phyloP scores from a whole-genome alignment of 352 stramenopile genomes.

The Globisporangium rhizosaccharum region DNA sequence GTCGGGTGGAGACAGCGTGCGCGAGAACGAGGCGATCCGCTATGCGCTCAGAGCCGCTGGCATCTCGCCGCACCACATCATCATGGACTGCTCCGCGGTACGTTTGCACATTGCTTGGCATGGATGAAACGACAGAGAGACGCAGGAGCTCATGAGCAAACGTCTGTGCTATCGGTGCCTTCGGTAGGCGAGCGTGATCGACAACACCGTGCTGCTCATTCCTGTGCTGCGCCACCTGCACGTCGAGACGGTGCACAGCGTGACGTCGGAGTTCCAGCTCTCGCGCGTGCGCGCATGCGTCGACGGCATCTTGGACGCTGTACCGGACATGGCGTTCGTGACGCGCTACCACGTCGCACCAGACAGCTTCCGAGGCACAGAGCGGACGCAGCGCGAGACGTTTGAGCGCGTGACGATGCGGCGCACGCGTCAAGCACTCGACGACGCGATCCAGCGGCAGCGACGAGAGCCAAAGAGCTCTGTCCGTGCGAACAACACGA shows the following conservation, averaged over 20 bases:
- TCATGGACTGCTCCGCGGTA: conserved; percentile 66
- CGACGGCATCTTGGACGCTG: conserved; percentile 22
- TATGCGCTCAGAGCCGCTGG: conserved; percentile 44
- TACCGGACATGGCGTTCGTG: conserved; percentile 17
- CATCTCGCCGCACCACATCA: conserved; percentile 59
- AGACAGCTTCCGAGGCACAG: conserved; percentile 13
- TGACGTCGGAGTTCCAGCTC: conserved; percentile 33
- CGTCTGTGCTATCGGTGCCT: not conserved
- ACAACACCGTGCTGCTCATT: conserved; percentile 31
- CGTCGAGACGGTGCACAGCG: conserved; percentile 27
- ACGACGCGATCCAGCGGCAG: conserved; percentile 18
- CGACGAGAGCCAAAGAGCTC: conserved; percentile 7
- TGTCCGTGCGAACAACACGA: not conserved
- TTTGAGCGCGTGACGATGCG: conserved; percentile 6
- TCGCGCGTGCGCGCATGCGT: conserved; percentile 22
- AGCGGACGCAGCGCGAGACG: conserved; percentile 10
- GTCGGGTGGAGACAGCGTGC: conserved; percentile 27
- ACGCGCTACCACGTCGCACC: conserved; percentile 24
- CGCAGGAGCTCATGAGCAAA: not conserved
- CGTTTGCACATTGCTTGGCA: conserved; percentile 3
- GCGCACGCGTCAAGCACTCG: conserved; percentile 9
- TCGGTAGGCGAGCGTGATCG: conserved; percentile 27
- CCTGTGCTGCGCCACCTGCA: conserved; percentile 24
- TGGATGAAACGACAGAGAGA: not conserved
- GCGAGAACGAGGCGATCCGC: conserved; percentile 44